These are phyloP conservation scores for Penicillium pancosmium DNA, from an alignment of 495 filamentous ascomycete genomes.

Conservation along the genomic window DNA sequence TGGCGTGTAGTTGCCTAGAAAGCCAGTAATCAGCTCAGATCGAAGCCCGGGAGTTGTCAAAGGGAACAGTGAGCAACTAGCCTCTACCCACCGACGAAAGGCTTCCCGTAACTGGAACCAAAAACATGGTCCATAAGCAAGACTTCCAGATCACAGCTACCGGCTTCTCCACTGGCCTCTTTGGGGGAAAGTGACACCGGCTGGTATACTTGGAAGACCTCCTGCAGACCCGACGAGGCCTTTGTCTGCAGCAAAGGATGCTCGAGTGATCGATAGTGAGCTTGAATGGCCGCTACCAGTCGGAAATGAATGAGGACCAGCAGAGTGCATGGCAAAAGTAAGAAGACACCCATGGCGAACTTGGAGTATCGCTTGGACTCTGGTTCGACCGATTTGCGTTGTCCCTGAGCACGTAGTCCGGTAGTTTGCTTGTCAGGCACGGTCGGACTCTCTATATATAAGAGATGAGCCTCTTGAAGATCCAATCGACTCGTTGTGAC, in stretches of 20 bases:
- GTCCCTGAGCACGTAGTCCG: background rate
- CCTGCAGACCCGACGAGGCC: conserved; percentile 34
- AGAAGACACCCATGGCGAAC: conserved; percentile 1
- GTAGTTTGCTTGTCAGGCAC: background rate
- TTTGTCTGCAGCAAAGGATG: conserved; percentile 6
- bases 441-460: background rate
- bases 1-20: conserved; percentile 68
- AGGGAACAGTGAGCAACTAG: background rate
- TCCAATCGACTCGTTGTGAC: too few species aligned
- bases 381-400: background rate
- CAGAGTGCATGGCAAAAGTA: conserved; percentile 4
- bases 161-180: conserved; percentile 33
- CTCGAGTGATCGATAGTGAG: background rate
- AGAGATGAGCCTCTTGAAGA: too few species aligned
- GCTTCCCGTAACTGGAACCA: conserved; percentile 74
- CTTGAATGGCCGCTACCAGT: background rate
- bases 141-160: conserved; percentile 46
- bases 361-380: background rate
- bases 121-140: conserved; percentile 74
- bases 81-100: conserved; percentile 68
- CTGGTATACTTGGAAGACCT: conserved; percentile 71
- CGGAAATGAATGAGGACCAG: conserved; percentile 1
- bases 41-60: background rate
- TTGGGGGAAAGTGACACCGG: conserved; percentile 52
- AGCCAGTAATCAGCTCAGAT: background rate